These are phyloP conservation scores for Areca catechu DNA, from an alignment of 176 grass and related monocot genomes.

Conservation along the genomic window DNA sequence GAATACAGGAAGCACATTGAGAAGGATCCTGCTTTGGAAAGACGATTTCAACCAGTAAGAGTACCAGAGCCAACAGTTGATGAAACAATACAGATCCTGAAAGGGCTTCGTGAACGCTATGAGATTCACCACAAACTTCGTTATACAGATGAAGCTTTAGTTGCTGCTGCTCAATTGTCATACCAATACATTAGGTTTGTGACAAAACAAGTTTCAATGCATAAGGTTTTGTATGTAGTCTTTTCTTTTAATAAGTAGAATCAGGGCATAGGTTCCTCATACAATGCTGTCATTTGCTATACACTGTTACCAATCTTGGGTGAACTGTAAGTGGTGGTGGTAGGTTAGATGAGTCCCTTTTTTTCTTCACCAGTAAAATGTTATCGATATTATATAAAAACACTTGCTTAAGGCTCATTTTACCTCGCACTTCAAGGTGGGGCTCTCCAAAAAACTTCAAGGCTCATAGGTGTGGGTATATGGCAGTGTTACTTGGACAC, in stretches of 20 bases:
- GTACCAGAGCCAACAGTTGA: conserved; percentile 95
- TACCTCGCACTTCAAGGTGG: no score
- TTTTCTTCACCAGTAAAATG: no score
- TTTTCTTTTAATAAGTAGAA: background rate
- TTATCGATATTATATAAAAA: no score
- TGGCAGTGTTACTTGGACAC: no score
- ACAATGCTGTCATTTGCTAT: no score
- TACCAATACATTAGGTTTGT: conserved; percentile 94
- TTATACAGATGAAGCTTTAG: conserved; percentile 85
- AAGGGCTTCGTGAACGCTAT: conserved; percentile 94
- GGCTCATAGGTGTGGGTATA: no score
- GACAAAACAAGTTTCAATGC: background rate
- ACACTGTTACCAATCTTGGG: no score
- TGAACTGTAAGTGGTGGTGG: no score
- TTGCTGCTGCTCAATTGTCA: conserved; percentile 77
- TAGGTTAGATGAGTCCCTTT: no score
- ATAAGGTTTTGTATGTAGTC: conserved; percentile 1
- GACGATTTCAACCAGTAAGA: conserved; percentile 96
- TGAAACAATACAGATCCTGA: conserved; percentile 93
- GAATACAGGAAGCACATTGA: conserved; percentile 99
- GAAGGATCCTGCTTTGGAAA: conserved; percentile 92
- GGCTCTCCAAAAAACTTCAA: no score
- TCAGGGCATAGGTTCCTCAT: no score
- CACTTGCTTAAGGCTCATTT: no score
- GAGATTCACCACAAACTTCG: conserved; percentile 90